These are phyloP conservation scores for Lactifluus hygrophoroides DNA, from an alignment of 768 basidiomycete species.

Conservation along the genomic window DNA sequence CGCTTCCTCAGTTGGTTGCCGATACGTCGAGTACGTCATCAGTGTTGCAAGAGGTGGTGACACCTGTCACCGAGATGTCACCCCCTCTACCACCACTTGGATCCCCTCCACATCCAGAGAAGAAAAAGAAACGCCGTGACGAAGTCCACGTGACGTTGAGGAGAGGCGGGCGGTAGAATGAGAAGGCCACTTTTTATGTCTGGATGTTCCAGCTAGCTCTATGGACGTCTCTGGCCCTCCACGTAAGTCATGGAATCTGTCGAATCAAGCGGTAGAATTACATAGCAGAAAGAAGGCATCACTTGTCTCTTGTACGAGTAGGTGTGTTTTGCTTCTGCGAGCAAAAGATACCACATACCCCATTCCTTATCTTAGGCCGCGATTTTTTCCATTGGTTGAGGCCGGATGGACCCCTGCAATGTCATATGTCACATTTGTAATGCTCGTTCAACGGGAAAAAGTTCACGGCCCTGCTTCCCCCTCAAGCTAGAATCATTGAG, in stretches of 20 bases:
- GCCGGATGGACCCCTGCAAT: neutral
- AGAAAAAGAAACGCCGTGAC: neutral
- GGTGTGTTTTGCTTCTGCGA: slow-evolving; percentile 8
- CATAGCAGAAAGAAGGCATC: neutral
- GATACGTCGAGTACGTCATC: slow-evolving; percentile 1
- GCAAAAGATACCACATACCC: neutral
- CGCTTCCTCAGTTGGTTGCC: neutral
- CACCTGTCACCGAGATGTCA: neutral
- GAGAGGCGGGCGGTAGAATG: slow-evolving; percentile 9
- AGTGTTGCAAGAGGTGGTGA: neutral
- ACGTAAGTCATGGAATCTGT: neutral
- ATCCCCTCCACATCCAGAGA: neutral
- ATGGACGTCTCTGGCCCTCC: neutral
- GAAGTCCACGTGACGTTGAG: neutral
- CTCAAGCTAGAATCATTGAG: neutral
- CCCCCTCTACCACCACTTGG: neutral
- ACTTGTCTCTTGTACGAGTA: neutral
- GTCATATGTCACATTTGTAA: neutral
- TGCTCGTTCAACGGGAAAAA: neutral
- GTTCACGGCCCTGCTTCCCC: neutral
- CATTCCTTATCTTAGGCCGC: neutral
- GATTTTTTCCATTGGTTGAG: neutral
- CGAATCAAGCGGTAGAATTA: neutral
- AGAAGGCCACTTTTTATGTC: too few species aligned
- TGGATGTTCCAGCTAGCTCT: neutral